Evolutionary conservation across 148 eudicot species (phyloP), one percentile per base, ranked within the genome.

Genomic region (Spergularia marina): DNA sequence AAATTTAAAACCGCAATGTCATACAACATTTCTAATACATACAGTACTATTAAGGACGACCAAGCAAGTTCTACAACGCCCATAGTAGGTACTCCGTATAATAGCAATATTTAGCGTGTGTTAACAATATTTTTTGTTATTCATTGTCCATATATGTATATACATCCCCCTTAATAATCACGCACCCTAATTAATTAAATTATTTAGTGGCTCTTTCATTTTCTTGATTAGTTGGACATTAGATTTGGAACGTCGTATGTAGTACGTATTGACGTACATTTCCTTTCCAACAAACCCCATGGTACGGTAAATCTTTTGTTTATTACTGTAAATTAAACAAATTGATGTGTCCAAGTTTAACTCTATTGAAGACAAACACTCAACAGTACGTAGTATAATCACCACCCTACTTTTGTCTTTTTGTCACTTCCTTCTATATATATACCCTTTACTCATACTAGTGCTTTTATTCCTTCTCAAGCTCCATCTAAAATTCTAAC

Each of bases 361-460:
- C 72, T 52, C 59, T 53, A 53, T 69, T 69, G 18, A 69, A 23
- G 20, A 25, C 53, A 69, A 23, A 52, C 58, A 52, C 20, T 52
- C 54, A 67, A 65, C n/a, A 34, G 11, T n/a, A n/a, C n/a, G n/a
- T 6, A 34, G 25, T 6, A 34, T 12, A 14, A 52, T 25, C 21
- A 69, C 4, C 41, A 55, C 68, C 44, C n/a, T 79, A 76, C 77
- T 81, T 81, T 76, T 81, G 76, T 81, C 70, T 59, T 73, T 51
- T 81, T 81, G 70, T 64, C 69, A 58, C 69, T 52, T 74, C 49
- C 64, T 81, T 70, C 74, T 81, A 77, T 81, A 81, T 72, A 68
- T 81, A 77, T 54, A 67, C 20, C 60, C 55, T 40, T 51, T 14
- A 21, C 9, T 23, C 63, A 9, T 34, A 1, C 10, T 72, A 41